Base-by-base conservation (phyloP, 805 yeast species). In the Diddensiella transvaalensis region DNA sequence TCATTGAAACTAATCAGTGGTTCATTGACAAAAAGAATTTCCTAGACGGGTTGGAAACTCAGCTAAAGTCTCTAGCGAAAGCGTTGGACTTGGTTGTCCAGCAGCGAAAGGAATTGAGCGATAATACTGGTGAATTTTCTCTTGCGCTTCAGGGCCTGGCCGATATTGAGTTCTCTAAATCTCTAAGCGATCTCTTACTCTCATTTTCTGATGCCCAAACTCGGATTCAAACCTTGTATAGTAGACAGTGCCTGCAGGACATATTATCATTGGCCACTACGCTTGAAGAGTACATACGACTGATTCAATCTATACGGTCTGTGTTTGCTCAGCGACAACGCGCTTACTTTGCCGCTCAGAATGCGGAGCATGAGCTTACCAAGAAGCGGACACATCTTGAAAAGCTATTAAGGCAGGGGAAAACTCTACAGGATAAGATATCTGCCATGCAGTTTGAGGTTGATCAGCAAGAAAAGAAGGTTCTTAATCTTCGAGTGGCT, bases 211-310 rank as follows among this genome's bases (percentile, higher is more conserved):
- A 80, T 29, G 78, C 87, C 5, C 91, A 90, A 61, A 60, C 70
- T 29, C 78, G 85, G 53, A 75, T 90, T 22, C 80, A 80, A 57
- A 91, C 87, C 45, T 73, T 87, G 41, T 70, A 87, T 41, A 89
- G 82, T 54, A 77, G 96, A 52, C 81, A 85, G 52, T 82, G 88
- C 50, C 66, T 85, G 66, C 96, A 87, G 64, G 97, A 91, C 56
- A 79, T 89, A 59, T 70, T 91, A 53, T 88, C 96, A 0, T 69
- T 91, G 41, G 96, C 96, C 1, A 78, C 85, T 22, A 87, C 96
- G 0, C 70, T 91, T 35, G 96, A 91, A 62, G 97, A 90, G 62
- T 90, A 93, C 63, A 71, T 82, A 42, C 76, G 98, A 43, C 71
- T 83, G 13, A 79, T 90, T 22, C 82, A 85, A 6, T 86, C 95